A percentile compares a stretch with the other conserved stretches of the same genome.
Conservation (phyloP, 176 grass and related monocot genomes). For the Avena atlantica region DNA sequence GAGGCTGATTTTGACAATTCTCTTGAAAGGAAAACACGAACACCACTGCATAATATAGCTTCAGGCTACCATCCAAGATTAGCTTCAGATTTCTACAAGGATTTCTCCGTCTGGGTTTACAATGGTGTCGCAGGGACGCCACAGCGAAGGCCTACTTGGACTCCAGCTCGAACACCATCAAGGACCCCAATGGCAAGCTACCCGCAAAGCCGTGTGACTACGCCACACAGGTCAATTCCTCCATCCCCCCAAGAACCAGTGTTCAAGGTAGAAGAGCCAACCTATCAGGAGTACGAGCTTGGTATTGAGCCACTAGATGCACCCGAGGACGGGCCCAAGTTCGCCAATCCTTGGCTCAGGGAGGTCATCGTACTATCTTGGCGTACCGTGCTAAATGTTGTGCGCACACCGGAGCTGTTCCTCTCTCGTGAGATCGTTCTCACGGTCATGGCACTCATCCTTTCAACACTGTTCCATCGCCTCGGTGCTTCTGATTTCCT, state of each 20-base stretch:
- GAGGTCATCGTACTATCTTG: constrained; percentile 70
- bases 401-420: constrained; percentile 74
- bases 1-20: constrained; percentile 66
- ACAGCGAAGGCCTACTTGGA: constrained; percentile 58
- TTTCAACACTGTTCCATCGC: constrained; percentile 65
- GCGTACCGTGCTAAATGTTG: constrained; percentile 65
- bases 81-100: constrained; percentile 79
- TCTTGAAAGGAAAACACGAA: constrained; percentile 57
- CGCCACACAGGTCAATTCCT: constrained; percentile 36
- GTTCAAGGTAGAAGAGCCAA: constrained; percentile 50
- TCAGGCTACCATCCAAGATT: constrained; percentile 59
- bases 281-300: constrained; percentile 42
- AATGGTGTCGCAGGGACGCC: constrained; percentile 65
- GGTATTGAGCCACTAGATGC: constrained; percentile 54
- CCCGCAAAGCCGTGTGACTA: constrained; percentile 37
- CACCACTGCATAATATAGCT: constrained; percentile 37
- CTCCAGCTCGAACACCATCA: constrained; percentile 57
- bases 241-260: constrained; percentile 47
- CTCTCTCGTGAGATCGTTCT: constrained; percentile 65
- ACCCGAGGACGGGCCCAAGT: constrained; percentile 53
- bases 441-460: constrained; percentile 70
- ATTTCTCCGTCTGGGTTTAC: constrained; percentile 79
- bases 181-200: constrained; percentile 58
- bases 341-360: constrained; percentile 68
- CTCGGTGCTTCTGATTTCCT: constrained; percentile 41